Percentiles rank a stretch among this genome's conserved stretches.
phyloP scores from a whole-genome alignment of 73 alveolate species.

The Uronychia binucleata region DNA sequence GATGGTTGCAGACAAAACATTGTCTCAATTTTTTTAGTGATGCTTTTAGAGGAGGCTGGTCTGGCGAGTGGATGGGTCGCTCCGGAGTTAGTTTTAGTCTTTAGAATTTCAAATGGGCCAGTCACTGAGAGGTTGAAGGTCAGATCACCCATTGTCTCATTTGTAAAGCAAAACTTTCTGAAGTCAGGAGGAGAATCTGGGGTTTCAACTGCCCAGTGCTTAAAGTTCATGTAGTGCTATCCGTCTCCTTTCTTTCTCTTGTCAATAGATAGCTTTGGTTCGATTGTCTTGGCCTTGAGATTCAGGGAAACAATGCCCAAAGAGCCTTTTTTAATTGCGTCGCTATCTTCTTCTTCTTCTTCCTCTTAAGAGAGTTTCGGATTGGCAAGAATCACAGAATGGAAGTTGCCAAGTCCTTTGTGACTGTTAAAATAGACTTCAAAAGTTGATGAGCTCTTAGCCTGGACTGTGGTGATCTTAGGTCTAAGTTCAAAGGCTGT shows the following conservation, averaged over 20 bases:
- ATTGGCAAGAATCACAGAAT: constrained; percentile 71
- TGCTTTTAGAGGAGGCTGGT: neutral
- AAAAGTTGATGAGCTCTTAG: constrained; percentile 53
- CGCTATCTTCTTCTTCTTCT: constrained; percentile 26
- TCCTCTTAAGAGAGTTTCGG: constrained; percentile 63
- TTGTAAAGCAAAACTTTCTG: constrained; percentile 51
- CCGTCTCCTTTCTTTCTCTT: constrained; percentile 70
- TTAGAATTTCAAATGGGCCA: constrained; percentile 77
- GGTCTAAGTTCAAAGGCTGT: constrained; percentile 68
- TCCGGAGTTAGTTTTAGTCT: constrained; percentile 69
- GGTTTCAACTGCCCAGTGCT: constrained; percentile 56
- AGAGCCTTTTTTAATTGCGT: constrained; percentile 1
- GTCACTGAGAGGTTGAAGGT: constrained; percentile 60
- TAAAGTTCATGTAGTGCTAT: constrained; percentile 65
- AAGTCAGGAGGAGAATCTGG: constrained; percentile 58
- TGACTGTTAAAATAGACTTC: constrained; percentile 58
- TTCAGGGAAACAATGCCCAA: constrained; percentile 67
- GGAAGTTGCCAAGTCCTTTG: constrained; percentile 60
- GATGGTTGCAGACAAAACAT: constrained; percentile 57
- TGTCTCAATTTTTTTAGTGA: constrained; percentile 48
- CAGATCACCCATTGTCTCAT: constrained; percentile 71
- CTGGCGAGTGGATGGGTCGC: constrained; percentile 61
- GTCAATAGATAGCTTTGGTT: constrained; percentile 72
- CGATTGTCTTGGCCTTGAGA: constrained; percentile 63
- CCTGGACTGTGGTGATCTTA: constrained; percentile 28